These are phyloP conservation scores for Aspergillus brunneoviolaceus DNA, from an alignment of 2,329 filamentous ascomycete genomes.

Conservation along the genomic window DNA sequence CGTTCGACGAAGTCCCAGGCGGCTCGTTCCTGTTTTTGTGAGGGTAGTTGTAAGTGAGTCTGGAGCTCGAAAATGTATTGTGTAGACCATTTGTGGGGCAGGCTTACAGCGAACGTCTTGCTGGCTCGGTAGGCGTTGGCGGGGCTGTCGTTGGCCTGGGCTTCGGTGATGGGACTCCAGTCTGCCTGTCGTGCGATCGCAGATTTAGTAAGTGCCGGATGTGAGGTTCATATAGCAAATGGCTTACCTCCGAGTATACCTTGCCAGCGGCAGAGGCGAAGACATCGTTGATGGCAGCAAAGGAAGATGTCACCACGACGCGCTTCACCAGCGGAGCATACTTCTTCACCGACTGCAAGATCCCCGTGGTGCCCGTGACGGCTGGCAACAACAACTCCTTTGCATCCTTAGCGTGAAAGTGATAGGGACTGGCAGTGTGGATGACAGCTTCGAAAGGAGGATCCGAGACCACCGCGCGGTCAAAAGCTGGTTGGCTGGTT, in stretches of 20 bases:
- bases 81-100: too few species aligned
- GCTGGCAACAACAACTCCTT: constrained; percentile 39
- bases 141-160: constrained; percentile 24
- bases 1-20: constrained; percentile 61
- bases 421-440: constrained; percentile 70
- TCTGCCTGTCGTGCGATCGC: constrained; percentile 8
- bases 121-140: constrained; percentile 43
- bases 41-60: too few species aligned
- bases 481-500: constrained; percentile 54
- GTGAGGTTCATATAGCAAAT: too few species aligned
- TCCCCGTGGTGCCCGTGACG: constrained; percentile 58
- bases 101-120: constrained; percentile 41
- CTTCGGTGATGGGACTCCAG: constrained; percentile 39
- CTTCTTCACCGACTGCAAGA: constrained; percentile 58
- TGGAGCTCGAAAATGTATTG: too few species aligned
- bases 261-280: constrained; percentile 31
- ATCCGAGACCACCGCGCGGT: constrained; percentile 56
- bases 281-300: constrained; percentile 58
- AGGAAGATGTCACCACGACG: constrained; percentile 67
- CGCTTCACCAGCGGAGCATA: constrained; percentile 63
- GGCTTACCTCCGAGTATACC: constrained; percentile 16
- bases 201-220: too few species aligned
- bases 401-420: constrained; percentile 56
- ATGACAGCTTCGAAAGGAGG: constrained; percentile 68
- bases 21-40: constrained; percentile 48